Conservation (phyloP, 768 basidiomycete genomes). For the Boletus reticuloceps region DNA sequence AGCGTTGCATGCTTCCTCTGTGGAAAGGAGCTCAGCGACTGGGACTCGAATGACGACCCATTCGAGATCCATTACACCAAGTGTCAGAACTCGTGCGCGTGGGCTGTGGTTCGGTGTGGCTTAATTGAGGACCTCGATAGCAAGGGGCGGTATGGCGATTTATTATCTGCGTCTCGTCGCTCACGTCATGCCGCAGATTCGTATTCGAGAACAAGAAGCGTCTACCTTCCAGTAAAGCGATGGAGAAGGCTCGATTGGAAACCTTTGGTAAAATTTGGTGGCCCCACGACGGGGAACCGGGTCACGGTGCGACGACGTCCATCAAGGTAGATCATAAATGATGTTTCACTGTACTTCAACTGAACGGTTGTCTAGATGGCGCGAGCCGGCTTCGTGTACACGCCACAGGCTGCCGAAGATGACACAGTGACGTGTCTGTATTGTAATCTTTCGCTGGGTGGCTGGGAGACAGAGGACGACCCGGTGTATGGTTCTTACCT, state of each 20-base stretch:
- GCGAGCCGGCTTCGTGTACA: conserved; percentile 82
- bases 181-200: conserved; percentile 42
- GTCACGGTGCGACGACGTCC: conserved; percentile 63
- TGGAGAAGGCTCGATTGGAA: conserved; percentile 71
- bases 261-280: conserved; percentile 76
- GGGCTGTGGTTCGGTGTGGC: conserved; percentile 81
- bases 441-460: conserved; percentile 74
- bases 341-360: not conserved
- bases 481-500: conserved; percentile 61
- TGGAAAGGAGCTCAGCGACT: conserved; percentile 75
- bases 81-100: conserved; percentile 64
- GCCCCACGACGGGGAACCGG: conserved; percentile 63
- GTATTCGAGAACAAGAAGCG: conserved; percentile 56
- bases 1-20: conserved; percentile 85
- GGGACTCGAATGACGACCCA: conserved; percentile 85
- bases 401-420: conserved; percentile 62
- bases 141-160: conserved; percentile 49
- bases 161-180: not conserved
- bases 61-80: conserved; percentile 78
- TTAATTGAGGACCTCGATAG: conserved; percentile 54
- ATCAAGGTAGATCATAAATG: conserved; percentile 47
- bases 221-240: conserved; percentile 59
- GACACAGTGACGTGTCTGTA: conserved; percentile 87
- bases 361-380: conserved; percentile 55
- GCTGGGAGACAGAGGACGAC: conserved; percentile 87